Percentiles rank a stretch among this genome's conserved stretches.
Conservation (phyloP, 805 yeast species). For the Lipomyces sp. region DNA sequence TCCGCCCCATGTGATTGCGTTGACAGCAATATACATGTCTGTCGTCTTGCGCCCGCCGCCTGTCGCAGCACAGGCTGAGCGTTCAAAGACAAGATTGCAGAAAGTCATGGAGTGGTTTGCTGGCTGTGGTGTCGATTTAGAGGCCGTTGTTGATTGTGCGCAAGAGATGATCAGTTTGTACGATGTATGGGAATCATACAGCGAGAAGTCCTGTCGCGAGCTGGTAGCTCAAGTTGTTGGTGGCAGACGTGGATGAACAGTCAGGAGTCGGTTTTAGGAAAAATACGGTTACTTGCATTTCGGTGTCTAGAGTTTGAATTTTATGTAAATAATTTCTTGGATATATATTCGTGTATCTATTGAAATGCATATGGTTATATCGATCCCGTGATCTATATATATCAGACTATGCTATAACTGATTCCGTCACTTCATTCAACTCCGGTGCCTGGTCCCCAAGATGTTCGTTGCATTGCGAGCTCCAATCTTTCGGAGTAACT, state of each 20-base stretch:
- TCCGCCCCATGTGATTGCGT: constrained; percentile 89
- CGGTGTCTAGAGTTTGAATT: background rate
- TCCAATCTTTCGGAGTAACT: constrained; percentile 18
- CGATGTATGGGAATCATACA: constrained; percentile 85
- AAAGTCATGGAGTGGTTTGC: constrained; percentile 70
- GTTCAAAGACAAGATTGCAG: constrained; percentile 54
- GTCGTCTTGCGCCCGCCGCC: constrained; percentile 56
- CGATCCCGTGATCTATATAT: background rate
- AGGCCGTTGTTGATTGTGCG: constrained; percentile 76
- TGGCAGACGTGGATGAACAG: constrained; percentile 7
- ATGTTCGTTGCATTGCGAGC: constrained; percentile 9
- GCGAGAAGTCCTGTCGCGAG: constrained; percentile 58
- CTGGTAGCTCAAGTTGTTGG: constrained; percentile 18
- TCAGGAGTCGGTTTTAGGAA: background rate
- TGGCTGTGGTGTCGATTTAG: constrained; percentile 73
- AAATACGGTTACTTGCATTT: background rate
- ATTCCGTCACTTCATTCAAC: background rate
- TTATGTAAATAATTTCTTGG: background rate
- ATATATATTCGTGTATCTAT: background rate
- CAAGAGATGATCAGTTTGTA: constrained; percentile 84
- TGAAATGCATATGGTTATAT: background rate
- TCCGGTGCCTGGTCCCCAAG: constrained; percentile 12
- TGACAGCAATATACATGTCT: constrained; percentile 80
- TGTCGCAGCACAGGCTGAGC: constrained; percentile 36
- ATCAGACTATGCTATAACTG: background rate